Evolutionary conservation across 164 flowering plant genomes (phyloP), one percentile per base, ranked within the genome.

Genomic region (Echeveria elegans): DNA sequence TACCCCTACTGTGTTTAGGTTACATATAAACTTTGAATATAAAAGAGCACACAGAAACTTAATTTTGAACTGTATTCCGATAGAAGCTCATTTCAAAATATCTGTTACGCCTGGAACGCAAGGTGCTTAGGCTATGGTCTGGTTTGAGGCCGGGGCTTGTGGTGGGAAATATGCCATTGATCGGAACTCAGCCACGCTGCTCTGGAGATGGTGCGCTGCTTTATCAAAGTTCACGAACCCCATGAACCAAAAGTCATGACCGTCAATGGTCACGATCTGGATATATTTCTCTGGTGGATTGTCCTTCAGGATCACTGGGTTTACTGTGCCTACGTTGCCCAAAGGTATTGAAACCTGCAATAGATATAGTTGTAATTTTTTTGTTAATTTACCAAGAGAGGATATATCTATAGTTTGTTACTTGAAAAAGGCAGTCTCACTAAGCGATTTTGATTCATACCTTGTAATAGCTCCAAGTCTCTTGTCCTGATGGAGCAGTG

Each of bases 161-260:
- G 41, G 48, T 60, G 65, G 56, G 62, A 50, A 31, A n/a, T 41
- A 19, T 29, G n/a, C 40, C 31, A 38, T 23, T 65, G 75, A 66
- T 38, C 74, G 64, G 47, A 75, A 72, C 15, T 79, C 72, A 0
- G 81, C 64, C 5, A 80, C 32, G 11, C 64, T 67, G 29, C 63
- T 76, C 1, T 74, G 66, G 16, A 87, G 79, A 73, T 85, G 77
- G 1, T 71, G 71, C 4, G 73, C 64, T 1, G 93, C 93, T 63
- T 86, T 84, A 12, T 86, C 93, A 68, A 69, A 83, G 45, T 74
- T 82, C 11, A 86, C 86, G 56, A 88, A 83, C 24, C 90, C 90
- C 93, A 84, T 88, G 71, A 84, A 88, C 93, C 93, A 88, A 71
- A 86, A 88, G 6, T 88, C 88, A 66, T 85, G 90, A 2, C 78